These are phyloP conservation scores for Sextonia rubra DNA, from an alignment of 164 flowering plant species.

Conservation along the genomic window DNA sequence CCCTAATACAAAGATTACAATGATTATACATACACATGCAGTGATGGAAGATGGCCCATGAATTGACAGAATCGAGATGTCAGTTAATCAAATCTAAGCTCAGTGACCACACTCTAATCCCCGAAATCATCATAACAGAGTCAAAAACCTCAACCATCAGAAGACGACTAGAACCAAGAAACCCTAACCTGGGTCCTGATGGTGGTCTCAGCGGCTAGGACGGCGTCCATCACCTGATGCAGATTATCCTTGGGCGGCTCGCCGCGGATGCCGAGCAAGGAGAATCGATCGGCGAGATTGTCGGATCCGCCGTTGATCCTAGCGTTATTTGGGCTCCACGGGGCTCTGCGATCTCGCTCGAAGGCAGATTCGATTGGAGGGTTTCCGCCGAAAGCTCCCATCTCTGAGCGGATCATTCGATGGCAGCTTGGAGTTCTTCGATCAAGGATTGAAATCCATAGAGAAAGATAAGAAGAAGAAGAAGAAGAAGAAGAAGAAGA, in stretches of 20 bases:
- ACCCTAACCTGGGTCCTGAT: slow-evolving; percentile 57
- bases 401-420: not conserved
- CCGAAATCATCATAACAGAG: not conserved
- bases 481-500: no score
- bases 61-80: no score
- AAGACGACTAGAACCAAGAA: not conserved
- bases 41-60: no score
- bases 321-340: slow-evolving; percentile 16
- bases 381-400: slow-evolving; percentile 22
- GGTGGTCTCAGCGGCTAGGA: slow-evolving; percentile 73
- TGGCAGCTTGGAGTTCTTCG: not conserved
- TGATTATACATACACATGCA: no score
- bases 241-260: slow-evolving; percentile 25
- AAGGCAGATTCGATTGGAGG: slow-evolving; percentile 11
- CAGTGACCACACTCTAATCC: not conserved
- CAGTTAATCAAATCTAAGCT: not conserved
- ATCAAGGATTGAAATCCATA: not conserved
- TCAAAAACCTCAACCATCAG: not conserved
- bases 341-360: slow-evolving; percentile 16
- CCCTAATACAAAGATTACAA: no score
- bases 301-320: slow-evolving; percentile 47
- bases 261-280: slow-evolving; percentile 29
- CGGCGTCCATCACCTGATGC: slow-evolving; percentile 78
- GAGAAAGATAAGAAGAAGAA: not conserved
- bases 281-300: slow-evolving; percentile 41